These are phyloP conservation scores for Tephrocybe sp. DNA, from an alignment of 768 basidiomycete genomes.

Conservation along the genomic window DNA sequence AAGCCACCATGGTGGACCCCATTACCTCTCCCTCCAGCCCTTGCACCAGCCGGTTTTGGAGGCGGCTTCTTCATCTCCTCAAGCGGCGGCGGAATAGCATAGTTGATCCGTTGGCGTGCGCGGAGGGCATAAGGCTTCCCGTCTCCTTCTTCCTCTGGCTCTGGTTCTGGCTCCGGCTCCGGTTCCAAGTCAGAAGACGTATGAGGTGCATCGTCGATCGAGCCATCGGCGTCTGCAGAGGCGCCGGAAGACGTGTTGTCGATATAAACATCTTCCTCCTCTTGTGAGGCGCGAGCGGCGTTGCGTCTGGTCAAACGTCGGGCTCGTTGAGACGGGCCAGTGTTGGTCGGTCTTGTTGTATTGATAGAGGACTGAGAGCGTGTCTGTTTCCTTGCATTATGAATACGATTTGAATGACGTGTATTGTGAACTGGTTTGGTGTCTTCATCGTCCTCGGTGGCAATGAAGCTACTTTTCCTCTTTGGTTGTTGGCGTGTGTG, in stretches of 20 bases:
- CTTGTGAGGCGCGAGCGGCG: slow-evolving; percentile 26
- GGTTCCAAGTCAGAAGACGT: slow-evolving; percentile 45
- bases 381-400: slow-evolving; percentile 32
- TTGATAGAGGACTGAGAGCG: slow-evolving; percentile 10
- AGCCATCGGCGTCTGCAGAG: slow-evolving; percentile 58
- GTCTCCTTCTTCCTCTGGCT: slow-evolving; percentile 50
- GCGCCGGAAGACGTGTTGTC: slow-evolving; percentile 46
- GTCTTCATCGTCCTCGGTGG: slow-evolving; percentile 48
- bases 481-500: slow-evolving; percentile 18
- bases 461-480: slow-evolving; percentile 32
- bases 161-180: slow-evolving; percentile 45
- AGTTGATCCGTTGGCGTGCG: slow-evolving; percentile 70
- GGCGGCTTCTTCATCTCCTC: slow-evolving; percentile 64
- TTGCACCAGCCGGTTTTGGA: slow-evolving; percentile 32
- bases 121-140: slow-evolving; percentile 67
- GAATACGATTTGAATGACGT: slow-evolving; percentile 41
- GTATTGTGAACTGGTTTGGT: slow-evolving; percentile 20
- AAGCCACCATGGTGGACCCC: slow-evolving; percentile 32
- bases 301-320: slow-evolving; percentile 29
- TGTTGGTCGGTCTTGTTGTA: neutral
- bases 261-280: slow-evolving; percentile 54
- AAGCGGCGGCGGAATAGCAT: slow-evolving; percentile 78
- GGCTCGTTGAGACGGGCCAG: slow-evolving; percentile 25
- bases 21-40: slow-evolving; percentile 22
- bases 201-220: slow-evolving; percentile 53